A percentile compares a stretch with the other conserved stretches of the same genome.
phyloP scores from a whole-genome alignment of 2,329 filamentous ascomycete genomes.

The Fusarium sp. region DNA sequence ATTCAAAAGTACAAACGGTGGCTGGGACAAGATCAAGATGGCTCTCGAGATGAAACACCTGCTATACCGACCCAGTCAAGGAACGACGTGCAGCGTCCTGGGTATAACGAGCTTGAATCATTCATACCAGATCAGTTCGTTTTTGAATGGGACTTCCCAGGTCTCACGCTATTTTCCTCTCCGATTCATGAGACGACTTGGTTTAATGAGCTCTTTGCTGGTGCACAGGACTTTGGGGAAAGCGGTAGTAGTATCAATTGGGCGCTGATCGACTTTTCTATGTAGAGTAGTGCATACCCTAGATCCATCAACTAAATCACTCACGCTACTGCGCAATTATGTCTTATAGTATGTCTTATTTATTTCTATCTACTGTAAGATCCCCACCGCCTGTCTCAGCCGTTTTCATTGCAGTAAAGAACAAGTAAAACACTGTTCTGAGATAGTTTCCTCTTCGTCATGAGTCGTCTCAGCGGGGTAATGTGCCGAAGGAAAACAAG shows the following conservation, averaged over 20 bases:
- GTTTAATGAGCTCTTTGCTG: constrained; percentile 13
- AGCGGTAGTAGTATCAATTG: constrained; percentile 21
- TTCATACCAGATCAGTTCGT: constrained; percentile 28
- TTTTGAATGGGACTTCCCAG: constrained; percentile 30
- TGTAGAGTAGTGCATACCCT: neutral
- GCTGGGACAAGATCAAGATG: neutral
- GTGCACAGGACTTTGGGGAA: constrained; percentile 18
- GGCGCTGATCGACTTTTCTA: constrained; percentile 22
- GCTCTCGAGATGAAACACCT: fast-evolving
- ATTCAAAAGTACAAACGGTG: constrained; percentile 28
- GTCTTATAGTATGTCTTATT: too few species aligned
- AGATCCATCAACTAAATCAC: too few species aligned
- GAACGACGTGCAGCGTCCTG: neutral
- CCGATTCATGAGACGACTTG: constrained; percentile 14
- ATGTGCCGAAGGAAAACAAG: neutral
- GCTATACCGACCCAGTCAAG: neutral
- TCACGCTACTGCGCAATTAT: too few species aligned
- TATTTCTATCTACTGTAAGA: too few species aligned
- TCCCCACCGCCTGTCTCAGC: too few species aligned
- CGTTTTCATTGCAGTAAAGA: too few species aligned
- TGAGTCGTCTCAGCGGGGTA: neutral
- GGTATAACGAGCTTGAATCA: constrained; percentile 7
- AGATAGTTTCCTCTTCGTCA: too few species aligned
- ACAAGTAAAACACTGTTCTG: too few species aligned
- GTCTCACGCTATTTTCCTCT: constrained; percentile 8